Percentiles rank a stretch among this genome's conserved stretches.
phyloP scores from a whole-genome alignment of 2,329 filamentous ascomycete species.

The Venturia effusa region DNA sequence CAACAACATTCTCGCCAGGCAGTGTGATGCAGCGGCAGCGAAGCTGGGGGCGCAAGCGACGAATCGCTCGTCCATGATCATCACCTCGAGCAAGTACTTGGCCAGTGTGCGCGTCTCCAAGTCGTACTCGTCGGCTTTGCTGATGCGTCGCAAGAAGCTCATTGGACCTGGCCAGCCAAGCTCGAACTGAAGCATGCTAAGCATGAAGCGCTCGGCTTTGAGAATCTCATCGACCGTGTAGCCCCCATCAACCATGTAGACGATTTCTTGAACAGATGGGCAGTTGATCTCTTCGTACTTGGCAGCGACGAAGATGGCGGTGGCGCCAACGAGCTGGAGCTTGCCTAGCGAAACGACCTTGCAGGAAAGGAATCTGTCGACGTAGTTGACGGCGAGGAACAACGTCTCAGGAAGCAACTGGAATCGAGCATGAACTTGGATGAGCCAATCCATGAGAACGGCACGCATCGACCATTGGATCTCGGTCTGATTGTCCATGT shows the following conservation, averaged over 20 bases:
- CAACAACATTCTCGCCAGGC: slow-evolving; percentile 77
- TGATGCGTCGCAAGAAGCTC: slow-evolving; percentile 93
- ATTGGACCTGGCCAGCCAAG: slow-evolving; percentile 97
- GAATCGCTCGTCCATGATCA: slow-evolving; percentile 96
- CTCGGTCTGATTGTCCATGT: slow-evolving; percentile 96
- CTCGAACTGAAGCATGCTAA: slow-evolving; percentile 91
- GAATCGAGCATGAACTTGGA: slow-evolving; percentile 92
- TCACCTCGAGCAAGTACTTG: slow-evolving; percentile 96
- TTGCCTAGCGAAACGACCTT: slow-evolving; percentile 94
- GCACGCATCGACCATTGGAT: slow-evolving; percentile 99
- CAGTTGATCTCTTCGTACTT: slow-evolving; percentile 99
- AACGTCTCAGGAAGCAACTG: slow-evolving; percentile 85
- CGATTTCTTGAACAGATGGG: slow-evolving; percentile 86
- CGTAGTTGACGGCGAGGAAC: slow-evolving; percentile 91
- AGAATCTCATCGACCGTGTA: slow-evolving; percentile 87
- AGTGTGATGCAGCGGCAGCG: slow-evolving; percentile 83
- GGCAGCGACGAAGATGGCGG: slow-evolving; percentile 87
- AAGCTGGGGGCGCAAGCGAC: slow-evolving; percentile 86
- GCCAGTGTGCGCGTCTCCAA: slow-evolving; percentile 88
- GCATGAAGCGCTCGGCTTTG: slow-evolving; percentile 96
- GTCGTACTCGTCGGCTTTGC: slow-evolving; percentile 97
- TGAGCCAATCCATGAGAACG: slow-evolving; percentile 94
- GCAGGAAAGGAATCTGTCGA: slow-evolving; percentile 87
- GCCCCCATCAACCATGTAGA: slow-evolving; percentile 94
- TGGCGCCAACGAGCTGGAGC: slow-evolving; percentile 90